A percentile compares a stretch with the other conserved stretches of the same genome.
Evolutionary conservation across 176 grass and related monocot species (phyloP).

Genomic region (Ananas comosus): DNA sequence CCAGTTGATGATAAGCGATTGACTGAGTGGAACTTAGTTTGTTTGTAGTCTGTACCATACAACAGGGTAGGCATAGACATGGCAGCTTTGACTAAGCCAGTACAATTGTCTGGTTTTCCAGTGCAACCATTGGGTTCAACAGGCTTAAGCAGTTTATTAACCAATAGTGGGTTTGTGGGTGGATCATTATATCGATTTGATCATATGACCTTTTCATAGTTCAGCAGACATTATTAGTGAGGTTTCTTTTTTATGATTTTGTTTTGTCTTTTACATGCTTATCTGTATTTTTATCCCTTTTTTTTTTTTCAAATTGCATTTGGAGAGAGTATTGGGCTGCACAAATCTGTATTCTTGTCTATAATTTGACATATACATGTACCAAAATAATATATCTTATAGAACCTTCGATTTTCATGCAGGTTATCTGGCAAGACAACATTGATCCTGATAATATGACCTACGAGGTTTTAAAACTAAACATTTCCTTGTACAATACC

Average conservation of each 20-base stretch:
- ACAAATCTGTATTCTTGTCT: background rate
- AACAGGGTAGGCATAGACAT: no score
- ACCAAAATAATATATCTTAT: background rate
- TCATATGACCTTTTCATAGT: no score
- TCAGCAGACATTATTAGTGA: background rate
- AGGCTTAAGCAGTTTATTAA: no score
- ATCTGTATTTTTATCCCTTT: background rate
- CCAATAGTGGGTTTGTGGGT: no score
- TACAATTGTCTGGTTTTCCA: no score
- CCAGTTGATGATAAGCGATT: no score
- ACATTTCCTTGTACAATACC: background rate
- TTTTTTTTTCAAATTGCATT: background rate
- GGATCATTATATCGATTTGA: no score
- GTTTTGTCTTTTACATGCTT: background rate
- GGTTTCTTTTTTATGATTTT: background rate
- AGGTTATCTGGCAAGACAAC: slow-evolving; percentile 92
- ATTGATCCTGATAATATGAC: slow-evolving; percentile 97
- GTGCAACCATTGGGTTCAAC: no score
- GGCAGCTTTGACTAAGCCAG: no score
- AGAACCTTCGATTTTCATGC: slow-evolving; percentile 14
- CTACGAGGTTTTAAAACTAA: slow-evolving; percentile 46
- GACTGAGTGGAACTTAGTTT: no score
- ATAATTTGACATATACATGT: background rate
- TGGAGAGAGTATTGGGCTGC: background rate
- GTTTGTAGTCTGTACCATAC: no score